Evolutionary conservation across 2,329 filamentous ascomycete genomes (phyloP).

Genomic region (Fusarium siculi): DNA sequence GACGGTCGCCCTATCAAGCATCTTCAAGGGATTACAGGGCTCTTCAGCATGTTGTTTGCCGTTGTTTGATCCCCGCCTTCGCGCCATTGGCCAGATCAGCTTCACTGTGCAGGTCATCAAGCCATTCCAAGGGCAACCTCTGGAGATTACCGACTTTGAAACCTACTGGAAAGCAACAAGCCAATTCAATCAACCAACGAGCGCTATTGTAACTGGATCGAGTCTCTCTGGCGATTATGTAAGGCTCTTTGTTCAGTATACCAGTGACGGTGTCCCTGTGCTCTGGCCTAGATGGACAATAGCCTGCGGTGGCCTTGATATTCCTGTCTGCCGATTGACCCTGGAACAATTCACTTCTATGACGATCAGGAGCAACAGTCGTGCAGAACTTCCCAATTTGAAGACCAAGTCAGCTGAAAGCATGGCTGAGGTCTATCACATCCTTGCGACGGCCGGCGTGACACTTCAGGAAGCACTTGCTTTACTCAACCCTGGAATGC

Average conservation of each 20-base stretch:
- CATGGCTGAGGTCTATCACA: constrained; percentile 74
- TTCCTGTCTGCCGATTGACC: constrained; percentile 83
- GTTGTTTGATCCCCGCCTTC: constrained; percentile 89
- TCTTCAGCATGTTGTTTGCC: constrained; percentile 86
- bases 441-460: constrained; percentile 80
- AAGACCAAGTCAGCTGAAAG: constrained; percentile 60
- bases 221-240: constrained; percentile 97
- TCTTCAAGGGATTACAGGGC: constrained; percentile 80
- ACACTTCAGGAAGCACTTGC: constrained; percentile 81
- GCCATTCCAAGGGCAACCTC: constrained; percentile 88
- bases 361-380: constrained; percentile 56
- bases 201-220: constrained; percentile 90
- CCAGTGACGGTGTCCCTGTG: constrained; percentile 85
- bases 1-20: constrained; percentile 88
- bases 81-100: constrained; percentile 91
- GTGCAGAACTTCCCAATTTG: constrained; percentile 56
- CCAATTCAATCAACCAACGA: constrained; percentile 83
- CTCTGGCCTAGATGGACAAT: constrained; percentile 89
- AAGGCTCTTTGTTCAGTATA: constrained; percentile 90
- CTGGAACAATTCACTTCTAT: constrained; percentile 75
- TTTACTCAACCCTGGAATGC: constrained; percentile 80
- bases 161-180: constrained; percentile 99
- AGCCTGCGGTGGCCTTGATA: constrained; percentile 77
- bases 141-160: constrained; percentile 98
- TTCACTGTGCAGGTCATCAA: constrained; percentile 98